Percentiles rank a stretch among this genome's conserved stretches.
phyloP scores from a whole-genome alignment of 495 filamentous ascomycete species.

The Hypomontagnella submonticulosa region DNA sequence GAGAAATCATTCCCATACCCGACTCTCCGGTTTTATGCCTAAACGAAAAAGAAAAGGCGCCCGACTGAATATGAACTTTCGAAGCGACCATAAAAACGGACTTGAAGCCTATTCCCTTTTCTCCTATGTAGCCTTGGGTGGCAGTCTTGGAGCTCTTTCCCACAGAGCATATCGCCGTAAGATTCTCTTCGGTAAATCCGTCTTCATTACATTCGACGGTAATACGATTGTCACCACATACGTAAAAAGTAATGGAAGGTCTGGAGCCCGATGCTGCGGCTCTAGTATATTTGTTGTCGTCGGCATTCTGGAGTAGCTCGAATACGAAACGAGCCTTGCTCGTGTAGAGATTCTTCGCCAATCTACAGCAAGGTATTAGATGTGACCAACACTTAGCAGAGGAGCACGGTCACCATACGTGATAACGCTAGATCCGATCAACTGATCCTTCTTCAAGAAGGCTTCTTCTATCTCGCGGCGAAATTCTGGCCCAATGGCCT shows the following conservation, averaged over 20 bases:
- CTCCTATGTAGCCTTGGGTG: slow-evolving; percentile 57
- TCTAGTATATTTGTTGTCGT: slow-evolving; percentile 52
- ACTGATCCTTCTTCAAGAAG: slow-evolving; percentile 42
- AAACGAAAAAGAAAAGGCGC: slow-evolving; percentile 59
- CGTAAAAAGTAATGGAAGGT: slow-evolving; percentile 51
- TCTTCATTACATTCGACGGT: slow-evolving; percentile 61
- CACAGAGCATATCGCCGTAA: slow-evolving; percentile 52
- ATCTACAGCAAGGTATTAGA: slow-evolving; percentile 23
- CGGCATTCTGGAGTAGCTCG: slow-evolving; percentile 59
- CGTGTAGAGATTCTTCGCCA: slow-evolving; percentile 54
- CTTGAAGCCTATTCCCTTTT: slow-evolving; percentile 66
- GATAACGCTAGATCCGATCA: slow-evolving; percentile 48
- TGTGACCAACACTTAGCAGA: neutral
- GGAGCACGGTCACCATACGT: slow-evolving; percentile 41
- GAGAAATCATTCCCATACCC: slow-evolving; percentile 59
- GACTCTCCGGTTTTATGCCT: slow-evolving; percentile 43
- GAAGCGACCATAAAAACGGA: slow-evolving; percentile 62
- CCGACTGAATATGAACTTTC: slow-evolving; percentile 61
- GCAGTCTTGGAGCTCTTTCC: slow-evolving; percentile 54
- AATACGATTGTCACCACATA: slow-evolving; percentile 47
- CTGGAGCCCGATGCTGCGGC: slow-evolving; percentile 13
- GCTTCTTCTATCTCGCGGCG: slow-evolving; percentile 48
- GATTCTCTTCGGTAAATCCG: slow-evolving; percentile 53
- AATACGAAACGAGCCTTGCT: slow-evolving; percentile 53
- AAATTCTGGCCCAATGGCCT: slow-evolving; percentile 19